Percentiles rank a stretch among this genome's conserved stretches.
Conservation (phyloP, 257 asterid genomes). For the Knoxia roxburghii region DNA sequence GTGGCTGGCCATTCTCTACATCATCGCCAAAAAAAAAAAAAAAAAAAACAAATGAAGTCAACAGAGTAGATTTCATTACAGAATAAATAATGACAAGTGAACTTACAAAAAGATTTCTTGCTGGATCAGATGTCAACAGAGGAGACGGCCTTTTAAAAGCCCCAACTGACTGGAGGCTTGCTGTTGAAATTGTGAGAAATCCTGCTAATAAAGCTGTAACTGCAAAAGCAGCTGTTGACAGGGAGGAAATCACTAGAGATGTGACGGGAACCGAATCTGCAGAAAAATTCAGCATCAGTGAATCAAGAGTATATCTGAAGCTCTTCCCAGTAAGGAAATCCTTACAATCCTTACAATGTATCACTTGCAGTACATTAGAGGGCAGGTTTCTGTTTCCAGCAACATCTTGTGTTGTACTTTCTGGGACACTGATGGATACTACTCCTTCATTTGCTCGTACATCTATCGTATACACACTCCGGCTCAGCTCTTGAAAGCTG, state of each 20-base stretch:
- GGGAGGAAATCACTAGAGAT: slow-evolving; percentile 55
- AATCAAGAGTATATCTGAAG: neutral
- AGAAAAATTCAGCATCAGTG: slow-evolving; percentile 11
- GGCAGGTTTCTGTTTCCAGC: slow-evolving; percentile 74
- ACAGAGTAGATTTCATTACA: too few relatives aligned
- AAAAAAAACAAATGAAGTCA: too few relatives aligned
- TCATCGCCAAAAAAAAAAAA: slow-evolving; percentile 16
- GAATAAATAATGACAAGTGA: slow-evolving; percentile 15
- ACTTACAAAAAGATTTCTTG: slow-evolving; percentile 75
- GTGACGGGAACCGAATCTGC: slow-evolving; percentile 69
- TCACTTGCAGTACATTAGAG: slow-evolving; percentile 71
- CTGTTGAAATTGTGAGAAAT: slow-evolving; percentile 67
- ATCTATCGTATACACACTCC: slow-evolving; percentile 45
- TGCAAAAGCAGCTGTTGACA: slow-evolving; percentile 64
- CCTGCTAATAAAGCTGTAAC: slow-evolving; percentile 62
- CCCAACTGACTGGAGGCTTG: slow-evolving; percentile 68
- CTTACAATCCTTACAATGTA: slow-evolving; percentile 54
- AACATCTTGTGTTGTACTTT: slow-evolving; percentile 73
- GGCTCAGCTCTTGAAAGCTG: slow-evolving; percentile 63
- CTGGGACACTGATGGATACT: slow-evolving; percentile 62
- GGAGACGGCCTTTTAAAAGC: slow-evolving; percentile 55
- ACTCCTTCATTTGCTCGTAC: slow-evolving; percentile 40
- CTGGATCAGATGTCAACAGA: slow-evolving; percentile 52
- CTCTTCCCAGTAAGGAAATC: neutral
- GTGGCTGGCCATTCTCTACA: slow-evolving; percentile 83